Percentiles rank a stretch among this genome's conserved stretches.
phyloP scores from a whole-genome alignment of 1,284 basidiomycete genomes.

The Heterobasidion parviporum region DNA sequence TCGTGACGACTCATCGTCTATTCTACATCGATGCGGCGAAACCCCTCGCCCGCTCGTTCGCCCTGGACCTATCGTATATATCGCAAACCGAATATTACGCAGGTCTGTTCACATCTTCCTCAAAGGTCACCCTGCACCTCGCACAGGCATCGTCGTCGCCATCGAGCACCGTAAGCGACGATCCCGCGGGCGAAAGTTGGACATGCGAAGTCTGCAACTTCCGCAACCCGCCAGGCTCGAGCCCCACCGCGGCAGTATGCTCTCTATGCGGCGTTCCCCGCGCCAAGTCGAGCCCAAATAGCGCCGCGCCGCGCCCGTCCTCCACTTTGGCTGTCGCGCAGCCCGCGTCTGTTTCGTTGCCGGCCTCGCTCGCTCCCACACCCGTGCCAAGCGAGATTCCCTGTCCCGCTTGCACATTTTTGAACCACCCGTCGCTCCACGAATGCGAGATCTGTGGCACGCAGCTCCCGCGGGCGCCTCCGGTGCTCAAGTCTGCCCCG shows the following conservation, averaged over 20 bases:
- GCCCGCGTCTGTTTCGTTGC: constrained; percentile 23
- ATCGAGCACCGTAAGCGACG: constrained; percentile 9
- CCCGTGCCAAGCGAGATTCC: constrained; percentile 32
- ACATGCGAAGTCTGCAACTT: constrained; percentile 82
- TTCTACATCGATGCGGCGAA: constrained; percentile 69
- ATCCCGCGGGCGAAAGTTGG: constrained; percentile 52
- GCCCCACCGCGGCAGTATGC: constrained; percentile 57
- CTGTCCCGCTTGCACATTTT: constrained; percentile 88
- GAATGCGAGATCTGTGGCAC: constrained; percentile 88
- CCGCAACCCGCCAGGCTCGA: constrained; percentile 66
- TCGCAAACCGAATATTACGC: constrained; percentile 84
- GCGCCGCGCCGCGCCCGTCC: constrained; percentile 12
- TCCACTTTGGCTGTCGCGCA: constrained; percentile 12
- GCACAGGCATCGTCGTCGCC: constrained; percentile 18
- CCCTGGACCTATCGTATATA: constrained; percentile 59
- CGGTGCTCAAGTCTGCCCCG: constrained; percentile 48
- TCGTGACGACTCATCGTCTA: constrained; percentile 80
- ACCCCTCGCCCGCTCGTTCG: constrained; percentile 44
- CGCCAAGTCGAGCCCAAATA: constrained; percentile 16
- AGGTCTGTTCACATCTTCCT: constrained; percentile 84
- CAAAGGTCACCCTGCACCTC: constrained; percentile 84
- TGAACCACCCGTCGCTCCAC: constrained; percentile 74
- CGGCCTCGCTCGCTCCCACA: constrained; percentile 22
- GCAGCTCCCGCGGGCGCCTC: constrained; percentile 33
- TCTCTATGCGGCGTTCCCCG: constrained; percentile 69